Evolutionary conservation across 768 basidiomycete genomes (phyloP).

Genomic region (Pleurotus platypus): DNA sequence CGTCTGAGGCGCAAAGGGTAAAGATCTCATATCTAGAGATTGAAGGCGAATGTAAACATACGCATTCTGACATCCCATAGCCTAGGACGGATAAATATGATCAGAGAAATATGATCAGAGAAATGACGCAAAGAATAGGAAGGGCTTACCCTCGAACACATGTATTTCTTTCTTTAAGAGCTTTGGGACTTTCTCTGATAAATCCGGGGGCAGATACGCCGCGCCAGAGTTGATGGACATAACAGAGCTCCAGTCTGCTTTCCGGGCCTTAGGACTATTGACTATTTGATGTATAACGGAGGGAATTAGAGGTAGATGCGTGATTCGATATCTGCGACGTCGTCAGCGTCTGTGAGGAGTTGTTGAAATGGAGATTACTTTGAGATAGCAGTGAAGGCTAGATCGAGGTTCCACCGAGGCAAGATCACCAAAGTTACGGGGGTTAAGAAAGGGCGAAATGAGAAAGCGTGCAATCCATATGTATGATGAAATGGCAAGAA

Average conservation of each 20-base stretch:
- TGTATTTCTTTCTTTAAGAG: constrained; percentile 29
- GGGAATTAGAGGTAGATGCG: constrained; percentile 50
- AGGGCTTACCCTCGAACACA: constrained; percentile 43
- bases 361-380: constrained; percentile 43
- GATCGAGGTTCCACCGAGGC: constrained; percentile 56
- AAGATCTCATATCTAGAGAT: neutral
- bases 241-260: constrained; percentile 53
- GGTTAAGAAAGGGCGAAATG: constrained; percentile 42
- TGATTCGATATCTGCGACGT: constrained; percentile 48
- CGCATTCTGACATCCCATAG: constrained; percentile 71
- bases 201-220: constrained; percentile 60
- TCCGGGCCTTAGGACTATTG: constrained; percentile 44
- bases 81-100: constrained; percentile 29
- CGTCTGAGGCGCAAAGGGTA: constrained; percentile 37
- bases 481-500: constrained; percentile 69
- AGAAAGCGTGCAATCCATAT: constrained; percentile 54
- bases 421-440: constrained; percentile 52
- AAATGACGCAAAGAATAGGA: neutral
- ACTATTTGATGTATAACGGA: constrained; percentile 65
- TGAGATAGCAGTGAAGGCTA: constrained; percentile 48
- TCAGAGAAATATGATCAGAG: neutral
- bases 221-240: constrained; percentile 47
- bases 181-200: constrained; percentile 37
- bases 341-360: neutral
- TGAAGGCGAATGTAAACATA: constrained; percentile 25